Base-by-base conservation (phyloP, 192 early-diverging fungal species). In the Phycomyces nitens region DNA sequence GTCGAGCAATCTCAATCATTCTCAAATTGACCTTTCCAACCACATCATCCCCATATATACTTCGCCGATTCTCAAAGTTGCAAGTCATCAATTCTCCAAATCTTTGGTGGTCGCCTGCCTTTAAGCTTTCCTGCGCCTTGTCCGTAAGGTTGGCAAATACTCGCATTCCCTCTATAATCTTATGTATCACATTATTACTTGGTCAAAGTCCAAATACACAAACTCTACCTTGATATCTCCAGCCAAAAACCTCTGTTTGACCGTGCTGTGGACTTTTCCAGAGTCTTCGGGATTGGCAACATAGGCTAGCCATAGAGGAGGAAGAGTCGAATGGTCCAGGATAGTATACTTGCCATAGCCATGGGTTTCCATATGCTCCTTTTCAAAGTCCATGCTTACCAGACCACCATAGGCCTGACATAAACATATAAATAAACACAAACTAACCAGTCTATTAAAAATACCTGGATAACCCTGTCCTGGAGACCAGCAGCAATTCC, bases 341-440 rank as follows among this genome's bases (percentile, higher is more conserved):
- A 52, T 50, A 43, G 64, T 61, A 54, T 88, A 88, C 12, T 66
- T 66, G 16, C 86, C 86, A 60, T 76, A 76, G 11, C 77, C 74
- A 40, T 76, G 62, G 16, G 60, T 53, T 9, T 80, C 69, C 75
- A 87, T 78, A 40, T 75, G 61, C 14, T 53, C 41, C 26, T 75
- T 58, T 14, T 78, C 70, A 68, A 88, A 88, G 65, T 88, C 75
- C 86, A 88, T 88, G 58, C 66, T 86, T 18, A 88, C 77, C 8
- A 76, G 68, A 5, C 86, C 86, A 6, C 85, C 85, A 58, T 64
- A 73, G 8, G 62, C 68, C 63, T 56, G 23, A 18, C 26, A 21
- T 42, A 47, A n/a, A n/a, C 12, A 47, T 3, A 47, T n/a, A 18
- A 47, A 47, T n/a, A 47, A 47, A 47, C 3, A 47, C 3, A 47